phyloP scores from a whole-genome alignment of 1,284 basidiomycete genomes.

The Ceratobasidium sp. region DNA sequence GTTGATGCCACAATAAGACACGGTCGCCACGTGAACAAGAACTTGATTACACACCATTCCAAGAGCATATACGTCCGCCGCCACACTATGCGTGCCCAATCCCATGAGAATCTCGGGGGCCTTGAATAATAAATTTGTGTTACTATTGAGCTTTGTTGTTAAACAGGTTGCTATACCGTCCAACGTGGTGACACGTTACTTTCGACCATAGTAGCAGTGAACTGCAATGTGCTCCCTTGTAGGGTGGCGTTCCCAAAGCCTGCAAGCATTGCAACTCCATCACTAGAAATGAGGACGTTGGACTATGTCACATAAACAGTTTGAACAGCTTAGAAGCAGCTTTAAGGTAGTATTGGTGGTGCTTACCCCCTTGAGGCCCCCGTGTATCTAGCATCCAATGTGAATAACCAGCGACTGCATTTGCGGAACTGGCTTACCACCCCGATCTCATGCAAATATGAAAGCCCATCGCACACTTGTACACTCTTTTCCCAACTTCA shows the following conservation, averaged over 20 bases:
- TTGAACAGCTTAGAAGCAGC: neutral
- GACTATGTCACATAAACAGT: neutral
- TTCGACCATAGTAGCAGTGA: neutral
- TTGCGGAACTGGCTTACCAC: neutral
- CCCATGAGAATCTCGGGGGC: constrained; percentile 7
- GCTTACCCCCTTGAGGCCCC: constrained; percentile 31
- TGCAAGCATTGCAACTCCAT: neutral
- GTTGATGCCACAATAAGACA: neutral
- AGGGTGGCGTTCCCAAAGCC: constrained; percentile 21
- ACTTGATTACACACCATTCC: constrained; percentile 18
- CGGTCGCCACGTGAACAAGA: neutral
- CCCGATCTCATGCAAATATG: neutral
- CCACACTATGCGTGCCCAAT: neutral
- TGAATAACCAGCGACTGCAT: too few species aligned
- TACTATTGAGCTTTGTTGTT: neutral
- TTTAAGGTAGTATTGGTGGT: too few species aligned
- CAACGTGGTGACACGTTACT: neutral
- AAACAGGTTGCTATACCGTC: neutral
- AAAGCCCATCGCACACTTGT: constrained; percentile 15
- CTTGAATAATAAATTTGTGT: neutral
- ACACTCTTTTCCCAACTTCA: neutral
- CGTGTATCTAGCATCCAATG: constrained; percentile 37
- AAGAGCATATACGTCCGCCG: constrained; percentile 17
- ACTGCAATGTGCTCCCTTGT: constrained; percentile 8
- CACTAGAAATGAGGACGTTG: constrained; percentile 18